Base-by-base conservation (phyloP, 2,329 filamentous ascomycete genomes). In the Penicillium frequentans region DNA sequence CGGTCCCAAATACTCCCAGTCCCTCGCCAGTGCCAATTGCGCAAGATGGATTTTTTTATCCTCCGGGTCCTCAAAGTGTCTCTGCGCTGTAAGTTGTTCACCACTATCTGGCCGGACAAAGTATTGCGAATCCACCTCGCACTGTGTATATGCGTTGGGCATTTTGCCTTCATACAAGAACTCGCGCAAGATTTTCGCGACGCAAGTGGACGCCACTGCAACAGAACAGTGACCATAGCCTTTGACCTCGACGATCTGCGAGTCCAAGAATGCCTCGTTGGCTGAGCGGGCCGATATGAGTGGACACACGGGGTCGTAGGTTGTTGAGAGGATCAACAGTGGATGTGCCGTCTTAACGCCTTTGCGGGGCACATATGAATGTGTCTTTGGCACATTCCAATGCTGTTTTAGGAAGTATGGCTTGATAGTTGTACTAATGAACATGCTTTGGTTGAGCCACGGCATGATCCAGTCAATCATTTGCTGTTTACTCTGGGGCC, bases 171-270 rank as follows among this genome's bases (percentile, higher is more conserved):
- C 64, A 33, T 62, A 55, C 31, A 67, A 62, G 49, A 64, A 65
- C 23, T 51, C 49, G 13, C 51, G 52, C 13, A 68, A n/a, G 35
- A 65, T 60, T 24, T 61, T 65, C n/a, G 56, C 57, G 19, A 52
- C 53, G 31, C 66, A 68, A 1, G 64, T 43, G 11, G 66, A 68
- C 29, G 57, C 46, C 21, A 67, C 59, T 33, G 63, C 61, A 24
- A 65, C 35, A 52, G 58, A 66, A 31, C 60, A 68, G 53, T 67
- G 64, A 0, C 64, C 64, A 44, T 64, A 65, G 1, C 57, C 64
- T n/a, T 64, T 53, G 21, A 67, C 60, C 46, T 67, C 64, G 21
- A 68, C 54, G 33, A 68, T 45, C 24, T 56, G 62, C 23, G 66
- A 65, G 16, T 56, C 65, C 27, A 59, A 57, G 48, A 67, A 68